These are phyloP conservation scores for Saccharomyces jurei DNA, from an alignment of 805 yeast genomes.

Conservation along the genomic window DNA sequence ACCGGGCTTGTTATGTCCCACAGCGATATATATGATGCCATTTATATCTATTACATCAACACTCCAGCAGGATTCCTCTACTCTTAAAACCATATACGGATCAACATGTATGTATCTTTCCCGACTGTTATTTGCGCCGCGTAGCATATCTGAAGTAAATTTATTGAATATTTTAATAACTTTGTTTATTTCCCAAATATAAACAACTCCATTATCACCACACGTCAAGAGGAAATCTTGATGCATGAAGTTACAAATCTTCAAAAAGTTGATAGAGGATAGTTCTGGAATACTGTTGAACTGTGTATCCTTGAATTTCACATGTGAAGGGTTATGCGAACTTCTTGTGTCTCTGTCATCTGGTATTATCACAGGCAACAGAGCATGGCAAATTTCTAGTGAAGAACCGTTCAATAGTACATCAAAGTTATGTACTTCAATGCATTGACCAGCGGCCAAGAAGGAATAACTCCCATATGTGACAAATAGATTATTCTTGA, in stretches of 20 bases:
- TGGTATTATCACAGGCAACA: conserved; percentile 1
- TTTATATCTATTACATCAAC: conserved; percentile 11
- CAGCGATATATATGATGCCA: conserved; percentile 10
- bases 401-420: neutral
- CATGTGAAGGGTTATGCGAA: neutral
- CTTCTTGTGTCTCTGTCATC: neutral
- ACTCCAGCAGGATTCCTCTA: conserved; percentile 19
- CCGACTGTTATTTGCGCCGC: neutral
- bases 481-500: conserved; percentile 10
- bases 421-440: conserved; percentile 10
- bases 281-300: neutral
- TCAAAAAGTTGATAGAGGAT: conserved; percentile 42
- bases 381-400: neutral
- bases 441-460: conserved; percentile 4
- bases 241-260: conserved; percentile 31
- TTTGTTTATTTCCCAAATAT: conserved; percentile 32
- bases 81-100: conserved; percentile 8
- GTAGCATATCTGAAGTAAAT: neutral
- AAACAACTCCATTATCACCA: conserved; percentile 46
- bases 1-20: conserved; percentile 19
- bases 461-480: conserved; percentile 8
- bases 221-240: conserved; percentile 42
- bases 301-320: conserved; percentile 1
- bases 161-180: conserved; percentile 17
- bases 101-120: neutral